These are phyloP conservation scores for Candida coquimbonensis DNA, from an alignment of 805 yeast species.

Conservation along the genomic window DNA sequence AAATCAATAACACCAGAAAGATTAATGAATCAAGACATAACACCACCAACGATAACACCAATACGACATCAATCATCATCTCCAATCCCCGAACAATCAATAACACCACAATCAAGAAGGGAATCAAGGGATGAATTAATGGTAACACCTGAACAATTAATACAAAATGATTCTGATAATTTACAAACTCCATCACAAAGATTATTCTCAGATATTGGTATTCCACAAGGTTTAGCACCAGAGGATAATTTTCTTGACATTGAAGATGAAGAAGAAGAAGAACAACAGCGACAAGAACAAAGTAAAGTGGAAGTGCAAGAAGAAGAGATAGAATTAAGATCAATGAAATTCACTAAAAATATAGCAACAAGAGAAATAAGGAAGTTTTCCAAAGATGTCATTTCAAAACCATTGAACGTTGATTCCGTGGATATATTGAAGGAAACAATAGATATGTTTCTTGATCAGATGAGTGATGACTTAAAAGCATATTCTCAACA, in stretches of 20 bases:
- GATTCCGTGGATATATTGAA: slow-evolving; percentile 20
- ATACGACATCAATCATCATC: neutral
- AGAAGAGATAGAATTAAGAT: neutral
- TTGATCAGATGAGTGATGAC: slow-evolving; percentile 24
- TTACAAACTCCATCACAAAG: neutral
- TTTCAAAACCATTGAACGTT: slow-evolving; percentile 10
- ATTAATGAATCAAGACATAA: too few relatives aligned
- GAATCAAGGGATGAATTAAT: too few relatives aligned
- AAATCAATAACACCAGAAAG: too few relatives aligned
- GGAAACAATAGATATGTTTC: slow-evolving; percentile 22
- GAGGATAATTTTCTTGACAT: slow-evolving; percentile 5
- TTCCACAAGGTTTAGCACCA: slow-evolving; percentile 22
- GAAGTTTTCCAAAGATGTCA: slow-evolving; percentile 6
- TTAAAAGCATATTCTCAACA: slow-evolving; percentile 28
- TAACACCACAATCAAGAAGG: too few relatives aligned
- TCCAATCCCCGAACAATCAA: too few relatives aligned
- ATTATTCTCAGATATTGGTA: slow-evolving; percentile 18
- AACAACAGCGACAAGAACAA: neutral
- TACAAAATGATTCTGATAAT: too few relatives aligned
- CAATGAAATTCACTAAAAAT: neutral
- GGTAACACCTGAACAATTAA: too few relatives aligned
- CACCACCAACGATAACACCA: too few relatives aligned
- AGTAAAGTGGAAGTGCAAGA: neutral
- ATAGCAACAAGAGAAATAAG: slow-evolving; percentile 3
- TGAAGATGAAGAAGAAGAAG: neutral